Base-by-base conservation (phyloP, 2,329 filamentous ascomycete species). In the Mariannaea sp. region DNA sequence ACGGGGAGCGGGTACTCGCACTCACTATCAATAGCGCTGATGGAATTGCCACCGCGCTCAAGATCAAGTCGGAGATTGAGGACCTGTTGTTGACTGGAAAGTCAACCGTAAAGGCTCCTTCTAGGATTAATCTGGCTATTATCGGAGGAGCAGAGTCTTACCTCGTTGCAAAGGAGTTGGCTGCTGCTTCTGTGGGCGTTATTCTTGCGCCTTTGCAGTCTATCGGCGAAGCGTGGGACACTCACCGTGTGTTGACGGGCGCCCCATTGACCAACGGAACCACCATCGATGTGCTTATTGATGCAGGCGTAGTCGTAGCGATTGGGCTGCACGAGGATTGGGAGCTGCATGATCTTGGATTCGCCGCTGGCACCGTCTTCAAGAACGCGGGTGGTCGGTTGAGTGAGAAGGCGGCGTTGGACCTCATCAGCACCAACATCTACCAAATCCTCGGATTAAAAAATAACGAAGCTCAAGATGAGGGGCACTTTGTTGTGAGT, bases 231-330 rank as follows among this genome's bases (percentile, higher is more conserved):
- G 69, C 66, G 0, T 89, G 85, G 86, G 84, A 87, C 56, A 74
- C 85, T 68, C 80, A 83, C 0, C 80, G 85, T 2, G 79, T 82
- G 0, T 73, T 88, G 9, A 80, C 83, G 0, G 86, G 86, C 1
- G 85, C 85, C 5, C 86, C 86, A 1, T 74, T 88, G 1, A 86
- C 84, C 1, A 86, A 87, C 60, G 84, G 84, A 20, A 88, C 85
- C 1, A 78, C 78, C 0, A 72, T 86, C 4, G 83, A 88, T 56
- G 68, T 64, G 10, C 75, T 89, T 1, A 59, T 85, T 0, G 77
- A 78, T 7, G 84, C 84, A 0, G 85, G 84, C 2, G 85, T 88
- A 0, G 65, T 71, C 3, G 75, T 80, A 1, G 85, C 78, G 0
- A 77, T 88, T 19, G 82, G 84, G 1, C 75, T 85, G 4, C 75